These are phyloP conservation scores for Boletus reticuloceps DNA, from an alignment of 768 basidiomycete species.

Conservation along the genomic window DNA sequence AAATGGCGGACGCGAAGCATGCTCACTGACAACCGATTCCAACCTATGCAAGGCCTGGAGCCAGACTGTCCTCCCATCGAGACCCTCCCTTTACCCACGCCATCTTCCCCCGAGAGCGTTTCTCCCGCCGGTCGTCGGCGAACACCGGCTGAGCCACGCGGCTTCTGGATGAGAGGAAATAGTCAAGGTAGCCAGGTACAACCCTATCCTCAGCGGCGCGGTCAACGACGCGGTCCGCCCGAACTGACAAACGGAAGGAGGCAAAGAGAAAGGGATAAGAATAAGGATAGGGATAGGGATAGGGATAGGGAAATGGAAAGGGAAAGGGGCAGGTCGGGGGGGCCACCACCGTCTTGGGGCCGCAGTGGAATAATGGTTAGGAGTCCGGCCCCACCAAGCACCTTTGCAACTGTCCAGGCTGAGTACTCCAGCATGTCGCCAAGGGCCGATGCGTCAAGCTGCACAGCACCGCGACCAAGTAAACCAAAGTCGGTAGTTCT, in stretches of 20 bases:
- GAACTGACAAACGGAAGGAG: conserved; percentile 3
- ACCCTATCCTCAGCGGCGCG: background rate
- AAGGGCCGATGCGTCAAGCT: background rate
- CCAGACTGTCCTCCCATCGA: conserved; percentile 16
- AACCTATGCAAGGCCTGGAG: background rate
- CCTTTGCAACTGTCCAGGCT: background rate
- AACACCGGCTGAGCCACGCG: conserved; percentile 10
- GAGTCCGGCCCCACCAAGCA: background rate
- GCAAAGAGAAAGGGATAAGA: background rate
- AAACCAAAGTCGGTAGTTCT: background rate
- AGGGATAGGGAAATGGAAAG: no score
- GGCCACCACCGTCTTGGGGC: no score
- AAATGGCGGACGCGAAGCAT: conserved; percentile 14
- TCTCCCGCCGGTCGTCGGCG: conserved; percentile 1
- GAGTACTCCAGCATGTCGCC: background rate
- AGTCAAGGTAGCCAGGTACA: background rate
- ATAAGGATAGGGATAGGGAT: background rate
- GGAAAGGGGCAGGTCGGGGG: no score
- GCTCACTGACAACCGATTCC: background rate
- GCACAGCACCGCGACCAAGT: background rate
- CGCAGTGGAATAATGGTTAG: background rate
- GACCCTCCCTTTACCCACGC: conserved; percentile 6
- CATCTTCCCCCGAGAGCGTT: conserved; percentile 7
- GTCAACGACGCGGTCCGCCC: conserved; percentile 2
- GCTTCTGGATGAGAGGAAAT: background rate